Base-by-base conservation (phyloP, 441 rosid genomes). In the Bocquillonia castaneifolia region DNA sequence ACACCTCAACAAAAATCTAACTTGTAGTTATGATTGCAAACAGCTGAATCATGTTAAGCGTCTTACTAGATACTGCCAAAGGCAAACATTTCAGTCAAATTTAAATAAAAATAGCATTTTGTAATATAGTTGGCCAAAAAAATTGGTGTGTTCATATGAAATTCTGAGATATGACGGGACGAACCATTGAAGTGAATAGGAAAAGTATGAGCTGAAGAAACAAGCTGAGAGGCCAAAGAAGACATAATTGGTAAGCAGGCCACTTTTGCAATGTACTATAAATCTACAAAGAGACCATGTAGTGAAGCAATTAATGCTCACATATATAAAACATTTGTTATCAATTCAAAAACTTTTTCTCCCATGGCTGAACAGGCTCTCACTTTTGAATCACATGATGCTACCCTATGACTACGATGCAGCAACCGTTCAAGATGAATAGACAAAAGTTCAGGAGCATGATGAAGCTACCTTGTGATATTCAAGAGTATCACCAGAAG, bases 401-500 rank as follows among this genome's bases (percentile, higher is more conserved):
- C 25, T 2, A 14, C 23, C n/a, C 25, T 20, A 62, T 1, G 2
- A 58, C 20, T 23, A 12, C 26, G 10, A 61, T 20, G 10, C 17
- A 45, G 25, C 28, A 47, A 0, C 0, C 9, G 17, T 45, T 67
- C 15, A 18, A n/a, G n/a, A 50, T 68, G 17, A 60, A 37, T 2
- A 17, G 17, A 47, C 14, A 28, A 66, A 66, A 37, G 22, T 39
- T 67, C 47, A 31, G 42, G 48, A 52, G 28, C n/a, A 13, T 28
- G 56, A 18, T 40, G 62, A 39, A 42, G 22, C 32, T 63, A 93
- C 98, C 97, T 89, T 88, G 77, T 87, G 93, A 75, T 93, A 93
- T 73, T 91, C 93, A 63, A 87, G 89, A 76, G 93, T 83, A 66
- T 93, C 96, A 61, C 97, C 97, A 51, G 95, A 83, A 34, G 99